Conservation (phyloP, 2,329 filamentous ascomycete genomes). For the Dactylellina cionopaga region DNA sequence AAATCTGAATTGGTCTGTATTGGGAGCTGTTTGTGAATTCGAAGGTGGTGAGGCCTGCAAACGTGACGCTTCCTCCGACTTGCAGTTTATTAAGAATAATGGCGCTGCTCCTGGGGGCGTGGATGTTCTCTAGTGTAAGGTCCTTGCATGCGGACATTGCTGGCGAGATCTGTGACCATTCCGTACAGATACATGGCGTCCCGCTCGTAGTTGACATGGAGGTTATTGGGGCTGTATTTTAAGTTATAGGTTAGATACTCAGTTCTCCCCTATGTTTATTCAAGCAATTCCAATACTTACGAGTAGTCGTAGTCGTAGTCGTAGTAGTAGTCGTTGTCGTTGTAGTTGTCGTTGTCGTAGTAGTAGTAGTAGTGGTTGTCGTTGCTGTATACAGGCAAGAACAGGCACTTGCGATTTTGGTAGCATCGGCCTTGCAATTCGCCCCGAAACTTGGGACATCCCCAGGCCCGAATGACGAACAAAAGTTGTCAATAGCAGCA, state of each 20-base stretch:
- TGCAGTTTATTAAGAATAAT: constrained; percentile 62
- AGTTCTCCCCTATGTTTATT: too few relatives aligned
- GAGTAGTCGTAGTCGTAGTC: constrained; percentile 8
- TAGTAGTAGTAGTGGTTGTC: constrained; percentile 16
- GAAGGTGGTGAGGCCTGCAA: constrained; percentile 61
- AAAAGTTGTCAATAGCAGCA: constrained; percentile 18
- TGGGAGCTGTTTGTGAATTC: constrained; percentile 60
- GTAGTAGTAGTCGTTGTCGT: constrained; percentile 13
- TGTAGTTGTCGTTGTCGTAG: constrained; percentile 19
- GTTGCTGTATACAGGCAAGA: constrained; percentile 32
- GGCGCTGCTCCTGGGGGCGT: constrained; percentile 60
- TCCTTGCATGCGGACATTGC: constrained; percentile 62
- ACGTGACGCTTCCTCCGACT: constrained; percentile 62
- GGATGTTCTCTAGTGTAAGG: constrained; percentile 62
- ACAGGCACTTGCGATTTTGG: constrained; percentile 33
- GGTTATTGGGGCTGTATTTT: not conserved
- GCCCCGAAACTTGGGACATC: constrained; percentile 29
- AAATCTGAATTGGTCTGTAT: constrained; percentile 60
- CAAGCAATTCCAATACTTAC: too few relatives aligned
- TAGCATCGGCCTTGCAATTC: constrained; percentile 21
- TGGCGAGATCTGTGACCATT: constrained; percentile 59
- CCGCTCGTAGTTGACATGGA: constrained; percentile 10
- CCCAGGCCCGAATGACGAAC: constrained; percentile 14
- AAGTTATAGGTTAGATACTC: too few relatives aligned
- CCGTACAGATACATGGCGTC: constrained; percentile 51